Evolutionary conservation across 805 yeast species (phyloP), one percentile per base, ranked within the genome.

Genomic region (Diddensiella caesifluorescens): DNA sequence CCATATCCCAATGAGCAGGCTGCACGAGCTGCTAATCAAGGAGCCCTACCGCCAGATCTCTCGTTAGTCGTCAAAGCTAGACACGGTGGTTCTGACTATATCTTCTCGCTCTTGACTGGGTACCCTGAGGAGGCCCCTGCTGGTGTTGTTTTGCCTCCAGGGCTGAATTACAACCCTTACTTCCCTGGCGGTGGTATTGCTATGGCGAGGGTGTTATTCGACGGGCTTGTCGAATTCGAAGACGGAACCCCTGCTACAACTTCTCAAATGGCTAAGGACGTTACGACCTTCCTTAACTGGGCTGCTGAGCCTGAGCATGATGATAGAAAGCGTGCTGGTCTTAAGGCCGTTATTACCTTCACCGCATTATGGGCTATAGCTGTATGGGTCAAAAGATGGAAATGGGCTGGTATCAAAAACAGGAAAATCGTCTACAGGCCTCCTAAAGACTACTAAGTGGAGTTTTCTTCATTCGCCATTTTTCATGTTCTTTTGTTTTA

Each of bases 101-200:
- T 92, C 65, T 92, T 92, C 68, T 70, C 97, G 22, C 71, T 92
- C 62, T 81, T 92, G 68, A 92, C 97, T 49, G 98, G 98, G 63
- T 92, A 92, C 75, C 97, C 97, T 60, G 98, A 92, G 36, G 97
- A 92, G 50, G 84, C 95, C 48, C 98, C 98, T 55, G 97, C 96
- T 23, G 98, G 98, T 74, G 96, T 86, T 47, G 75, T 67, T 39
- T 74, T 92, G 58, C 94, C 97, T 46, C 83, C 86, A 49, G 98
- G 98, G 52, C 68, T 95, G 49, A 92, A 92, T 81, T 92, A 92
- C 73, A 92, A 92, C 78, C 98, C 98, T 62, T 92, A 92, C 77
- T 92, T 92, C 95, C 97, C 98, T 66, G 97, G 97, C 71, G 97
- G 98, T 54, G 77, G 97, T 32, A 90, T 92, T 73, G 98, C 96